Conservation (phyloP, 2,329 filamentous ascomycete species). For the Magnaporthiopsis incrustans region DNA sequence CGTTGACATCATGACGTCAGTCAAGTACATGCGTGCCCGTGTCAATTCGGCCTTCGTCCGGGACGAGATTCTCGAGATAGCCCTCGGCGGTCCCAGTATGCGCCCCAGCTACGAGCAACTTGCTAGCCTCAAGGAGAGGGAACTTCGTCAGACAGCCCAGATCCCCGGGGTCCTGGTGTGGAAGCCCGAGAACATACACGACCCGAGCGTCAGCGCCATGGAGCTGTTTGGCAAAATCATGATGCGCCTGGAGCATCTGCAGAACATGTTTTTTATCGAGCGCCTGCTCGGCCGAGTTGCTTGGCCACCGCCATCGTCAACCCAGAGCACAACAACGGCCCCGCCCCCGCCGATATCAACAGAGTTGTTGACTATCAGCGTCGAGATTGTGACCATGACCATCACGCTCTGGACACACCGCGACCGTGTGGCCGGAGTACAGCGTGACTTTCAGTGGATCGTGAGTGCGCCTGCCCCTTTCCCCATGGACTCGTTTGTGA, state of each 20-base stretch:
- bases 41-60: conserved; percentile 39
- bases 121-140: conserved; percentile 24
- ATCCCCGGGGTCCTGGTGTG: conserved; percentile 32
- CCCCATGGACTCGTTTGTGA: not conserved
- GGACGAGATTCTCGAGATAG: conserved; percentile 53
- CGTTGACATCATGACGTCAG: conserved; percentile 29
- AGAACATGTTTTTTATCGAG: conserved; percentile 52
- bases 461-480: conserved; percentile 21
- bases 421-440: conserved; percentile 32
- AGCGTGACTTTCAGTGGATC: conserved; percentile 41
- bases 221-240: conserved; percentile 36
- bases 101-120: conserved; percentile 9
- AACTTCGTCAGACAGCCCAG: conserved; percentile 21
- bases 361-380: conserved; percentile 34
- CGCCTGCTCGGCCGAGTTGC: conserved; percentile 38
- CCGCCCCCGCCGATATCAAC: conserved; percentile 16
- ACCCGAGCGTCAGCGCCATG: conserved; percentile 19
- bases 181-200: conserved; percentile 28
- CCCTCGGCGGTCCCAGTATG: conserved; percentile 32
- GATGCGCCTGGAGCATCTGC: conserved; percentile 40
- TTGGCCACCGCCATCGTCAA: not conserved
- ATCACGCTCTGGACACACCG: conserved; percentile 41
- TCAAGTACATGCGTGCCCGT: conserved; percentile 38
- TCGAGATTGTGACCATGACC: conserved; percentile 38
- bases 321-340: not conserved